Evolutionary conservation across 257 asterid genomes (phyloP).

Genomic region (Voacanga thouarsii): DNA sequence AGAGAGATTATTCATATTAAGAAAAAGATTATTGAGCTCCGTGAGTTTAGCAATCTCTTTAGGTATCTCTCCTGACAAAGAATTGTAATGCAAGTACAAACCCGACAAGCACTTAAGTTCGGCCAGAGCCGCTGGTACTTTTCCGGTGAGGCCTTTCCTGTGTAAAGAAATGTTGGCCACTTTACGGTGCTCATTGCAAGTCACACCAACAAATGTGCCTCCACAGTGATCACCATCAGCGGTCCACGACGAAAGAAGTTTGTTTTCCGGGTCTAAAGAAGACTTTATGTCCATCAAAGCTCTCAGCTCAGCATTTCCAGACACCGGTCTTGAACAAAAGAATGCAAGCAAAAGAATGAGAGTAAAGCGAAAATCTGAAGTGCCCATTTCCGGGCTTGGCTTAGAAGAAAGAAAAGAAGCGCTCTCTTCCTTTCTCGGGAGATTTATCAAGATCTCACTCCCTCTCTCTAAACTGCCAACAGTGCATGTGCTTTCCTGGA

Average conservation of each 20-base stretch:
- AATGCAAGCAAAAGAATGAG: constrained; percentile 28
- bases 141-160: constrained; percentile 71
- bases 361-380: constrained; percentile 17
- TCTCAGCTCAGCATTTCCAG: constrained; percentile 66
- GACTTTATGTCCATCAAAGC: constrained; percentile 80
- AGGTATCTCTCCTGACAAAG: constrained; percentile 75
- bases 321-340: constrained; percentile 21
- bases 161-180: constrained; percentile 70
- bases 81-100: constrained; percentile 79
- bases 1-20: constrained; percentile 62
- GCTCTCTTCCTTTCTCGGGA: neutral
- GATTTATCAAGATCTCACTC: neutral
- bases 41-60: constrained; percentile 73
- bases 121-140: constrained; percentile 77
- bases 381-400: constrained; percentile 32
- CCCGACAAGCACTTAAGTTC: constrained; percentile 80
- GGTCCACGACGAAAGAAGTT: constrained; percentile 64
- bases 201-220: constrained; percentile 70
- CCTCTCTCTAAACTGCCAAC: neutral
- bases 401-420: constrained; percentile 6
- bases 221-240: constrained; percentile 70
- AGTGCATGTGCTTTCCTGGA: neutral
- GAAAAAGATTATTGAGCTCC: constrained; percentile 78
- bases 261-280: constrained; percentile 66
- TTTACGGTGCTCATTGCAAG: constrained; percentile 79